Conservation (phyloP, 768 basidiomycete genomes). For the Rhodotorula taiwanensis region DNA sequence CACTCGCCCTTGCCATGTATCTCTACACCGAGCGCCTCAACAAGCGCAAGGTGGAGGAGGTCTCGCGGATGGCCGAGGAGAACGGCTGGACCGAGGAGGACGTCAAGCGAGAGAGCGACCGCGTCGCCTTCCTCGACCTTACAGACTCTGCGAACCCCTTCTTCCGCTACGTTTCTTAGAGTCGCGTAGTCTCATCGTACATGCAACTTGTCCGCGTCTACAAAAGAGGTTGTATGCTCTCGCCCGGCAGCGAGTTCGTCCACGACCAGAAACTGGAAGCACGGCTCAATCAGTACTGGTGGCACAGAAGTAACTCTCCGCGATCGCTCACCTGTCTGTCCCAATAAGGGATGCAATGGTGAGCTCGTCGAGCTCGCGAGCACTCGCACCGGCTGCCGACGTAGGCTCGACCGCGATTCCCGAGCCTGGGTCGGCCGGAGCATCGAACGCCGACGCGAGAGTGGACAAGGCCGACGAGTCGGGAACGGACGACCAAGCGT, state of each 20-base stretch:
- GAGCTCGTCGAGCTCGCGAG: conserved; percentile 3
- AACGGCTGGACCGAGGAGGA: conserved; percentile 58
- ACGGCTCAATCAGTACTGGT: no score
- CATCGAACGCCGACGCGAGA: not conserved
- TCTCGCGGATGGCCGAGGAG: conserved; percentile 47
- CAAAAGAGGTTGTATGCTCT: conserved; percentile 7
- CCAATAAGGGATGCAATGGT: conserved; percentile 18
- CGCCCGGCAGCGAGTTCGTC: conserved; percentile 7
- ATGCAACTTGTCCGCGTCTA: no score
- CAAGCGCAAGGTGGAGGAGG: conserved; percentile 38
- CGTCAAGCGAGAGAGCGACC: conserved; percentile 56
- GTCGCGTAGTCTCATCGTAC: no score
- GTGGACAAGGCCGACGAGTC: not conserved
- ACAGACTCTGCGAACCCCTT: conserved; percentile 56
- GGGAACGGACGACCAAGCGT: not conserved
- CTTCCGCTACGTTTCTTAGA: conserved; percentile 20
- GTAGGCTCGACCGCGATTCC: not conserved
- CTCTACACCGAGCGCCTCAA: conserved; percentile 54
- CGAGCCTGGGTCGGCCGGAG: not conserved
- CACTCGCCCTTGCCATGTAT: conserved; percentile 49
- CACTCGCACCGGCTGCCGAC: not conserved
- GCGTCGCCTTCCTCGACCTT: conserved; percentile 58
- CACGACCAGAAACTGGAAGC: conserved; percentile 17
- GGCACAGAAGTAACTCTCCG: not conserved
- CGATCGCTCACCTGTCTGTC: not conserved